Conservation (phyloP, 768 basidiomycete genomes). For the Lanmaoa pseudosensibilis region DNA sequence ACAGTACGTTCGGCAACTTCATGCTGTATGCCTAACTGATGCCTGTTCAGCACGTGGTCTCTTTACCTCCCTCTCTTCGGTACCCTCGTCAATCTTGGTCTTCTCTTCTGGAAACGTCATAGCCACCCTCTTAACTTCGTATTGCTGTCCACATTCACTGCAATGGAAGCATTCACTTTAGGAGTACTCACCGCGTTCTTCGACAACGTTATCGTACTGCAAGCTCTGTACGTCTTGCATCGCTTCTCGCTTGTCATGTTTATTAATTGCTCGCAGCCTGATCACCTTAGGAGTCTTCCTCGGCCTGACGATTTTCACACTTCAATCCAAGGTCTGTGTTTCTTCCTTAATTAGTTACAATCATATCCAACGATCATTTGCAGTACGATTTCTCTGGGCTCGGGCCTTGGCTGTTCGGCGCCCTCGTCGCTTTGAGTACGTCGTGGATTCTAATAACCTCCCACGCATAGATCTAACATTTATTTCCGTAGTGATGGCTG, state of each 20-base stretch:
- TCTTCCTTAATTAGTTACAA: neutral
- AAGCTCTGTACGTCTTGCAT: conserved; percentile 66
- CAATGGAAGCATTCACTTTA: conserved; percentile 87
- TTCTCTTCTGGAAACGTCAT: conserved; percentile 92
- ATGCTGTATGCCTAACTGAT: conserved; percentile 1
- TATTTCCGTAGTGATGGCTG: conserved; percentile 62
- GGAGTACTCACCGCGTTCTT: conserved; percentile 83
- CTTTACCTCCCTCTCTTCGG: conserved; percentile 79
- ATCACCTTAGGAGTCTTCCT: conserved; percentile 93
- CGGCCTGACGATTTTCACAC: conserved; percentile 90
- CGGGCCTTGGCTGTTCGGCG: conserved; percentile 88
- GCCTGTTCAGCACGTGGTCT: conserved; percentile 60
- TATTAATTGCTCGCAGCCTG: conserved; percentile 44
- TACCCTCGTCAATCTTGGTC: conserved; percentile 73
- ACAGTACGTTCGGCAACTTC: conserved; percentile 48
- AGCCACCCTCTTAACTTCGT: conserved; percentile 85
- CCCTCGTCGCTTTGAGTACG: conserved; percentile 75
- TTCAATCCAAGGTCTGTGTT: conserved; percentile 79
- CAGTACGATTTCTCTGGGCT: conserved; percentile 94
- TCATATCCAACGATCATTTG: neutral
- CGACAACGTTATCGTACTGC: conserved; percentile 71
- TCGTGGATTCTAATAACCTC: conserved; percentile 1
- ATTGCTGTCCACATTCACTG: conserved; percentile 82
- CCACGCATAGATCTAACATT: conserved; percentile 1
- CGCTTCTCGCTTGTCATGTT: neutral